These are phyloP conservation scores for sunflower (Helianthus annuus) DNA, from an alignment of 129 eudicot genomes.

Conservation along the genomic window HanXRQr2.0-SUNRISE NC_035448.2:188286721-188287220, in stretches of 20 bases:
- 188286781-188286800: conserved; percentile 35
- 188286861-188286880: background rate
- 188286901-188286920: background rate
- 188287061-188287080: too few relatives aligned
- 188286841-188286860: background rate
- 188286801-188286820: conserved; percentile 28
- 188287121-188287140: too few relatives aligned
- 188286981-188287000: background rate
- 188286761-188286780: conserved; percentile 31
- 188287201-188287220: too few relatives aligned
- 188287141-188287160: too few relatives aligned
- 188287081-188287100: too few relatives aligned
- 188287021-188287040: too few relatives aligned
- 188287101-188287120: too few relatives aligned
- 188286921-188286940: background rate
- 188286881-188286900: background rate
- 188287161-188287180: too few relatives aligned
- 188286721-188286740: conserved; percentile 9
- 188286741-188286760: conserved; percentile 18
- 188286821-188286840: background rate
- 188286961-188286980: background rate
- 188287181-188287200: too few relatives aligned
- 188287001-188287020: too few relatives aligned
- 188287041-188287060: too few relatives aligned
- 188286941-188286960: background rate